A percentile compares a stretch with the other conserved stretches of the same genome.
phyloP scores from a whole-genome alignment of 768 basidiomycete genomes.

The Botryobasidium botryosum region DNA sequence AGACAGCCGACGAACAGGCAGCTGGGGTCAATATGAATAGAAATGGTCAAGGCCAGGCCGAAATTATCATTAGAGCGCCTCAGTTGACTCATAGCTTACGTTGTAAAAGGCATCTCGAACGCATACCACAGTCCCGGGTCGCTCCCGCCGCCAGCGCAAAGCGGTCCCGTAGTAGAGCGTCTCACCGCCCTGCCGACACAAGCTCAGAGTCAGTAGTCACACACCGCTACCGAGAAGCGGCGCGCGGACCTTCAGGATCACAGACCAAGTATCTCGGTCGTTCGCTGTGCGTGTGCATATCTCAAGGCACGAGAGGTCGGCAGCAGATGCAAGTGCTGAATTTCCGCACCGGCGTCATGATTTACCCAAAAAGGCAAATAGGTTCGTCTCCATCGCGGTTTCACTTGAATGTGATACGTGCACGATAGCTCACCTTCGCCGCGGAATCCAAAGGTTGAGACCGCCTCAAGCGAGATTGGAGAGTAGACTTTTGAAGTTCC shows the following conservation, averaged over 20 bases:
- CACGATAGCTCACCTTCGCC: slow-evolving; percentile 64
- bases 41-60: no score
- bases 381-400: neutral
- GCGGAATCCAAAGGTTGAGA: slow-evolving; percentile 72
- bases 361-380: neutral
- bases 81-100: slow-evolving; percentile 26
- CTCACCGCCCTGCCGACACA: slow-evolving; percentile 36
- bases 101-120: slow-evolving; percentile 85
- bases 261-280: slow-evolving; percentile 51
- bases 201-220: neutral
- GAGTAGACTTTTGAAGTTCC: slow-evolving; percentile 59
- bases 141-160: slow-evolving; percentile 54
- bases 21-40: slow-evolving; percentile 24
- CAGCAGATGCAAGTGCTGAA: slow-evolving; percentile 68
- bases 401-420: no score
- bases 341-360: neutral
- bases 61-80: no score
- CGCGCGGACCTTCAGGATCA: slow-evolving; percentile 55
- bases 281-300: slow-evolving; percentile 56
- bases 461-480: slow-evolving; percentile 30
- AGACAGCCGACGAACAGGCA: slow-evolving; percentile 63
- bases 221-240: no score
- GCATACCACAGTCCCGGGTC: slow-evolving; percentile 62
- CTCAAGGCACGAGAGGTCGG: slow-evolving; percentile 63
- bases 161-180: slow-evolving; percentile 56